Percentiles rank a stretch among this genome's conserved stretches.
Evolutionary conservation across 352 stramenopile genomes (phyloP).

Genomic region (Pythium dissimile): DNA sequence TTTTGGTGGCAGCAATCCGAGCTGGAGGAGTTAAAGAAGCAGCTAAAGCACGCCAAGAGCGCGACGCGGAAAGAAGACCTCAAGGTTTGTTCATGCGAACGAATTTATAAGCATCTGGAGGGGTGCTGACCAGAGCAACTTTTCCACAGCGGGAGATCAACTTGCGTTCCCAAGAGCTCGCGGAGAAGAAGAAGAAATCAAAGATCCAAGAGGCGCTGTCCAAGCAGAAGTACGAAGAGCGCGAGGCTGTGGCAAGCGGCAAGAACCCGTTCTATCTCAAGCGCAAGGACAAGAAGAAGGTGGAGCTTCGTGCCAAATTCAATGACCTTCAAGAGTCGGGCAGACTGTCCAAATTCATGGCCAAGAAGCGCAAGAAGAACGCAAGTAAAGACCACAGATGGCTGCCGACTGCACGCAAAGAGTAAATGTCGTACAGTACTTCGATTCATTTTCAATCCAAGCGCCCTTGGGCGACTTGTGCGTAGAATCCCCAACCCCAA

Average conservation of each 20-base stretch:
- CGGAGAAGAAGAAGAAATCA: constrained; percentile 71
- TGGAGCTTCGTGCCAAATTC: constrained; percentile 90
- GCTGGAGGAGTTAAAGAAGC: constrained; percentile 80
- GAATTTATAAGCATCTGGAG: background rate
- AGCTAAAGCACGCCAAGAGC: constrained; percentile 69
- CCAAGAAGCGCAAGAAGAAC: constrained; percentile 93
- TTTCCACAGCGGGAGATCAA: constrained; percentile 58
- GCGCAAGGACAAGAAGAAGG: constrained; percentile 89
- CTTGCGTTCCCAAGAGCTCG: constrained; percentile 57
- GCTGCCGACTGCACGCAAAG: constrained; percentile 82
- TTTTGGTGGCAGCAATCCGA: constrained; percentile 48
- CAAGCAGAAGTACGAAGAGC: constrained; percentile 85
- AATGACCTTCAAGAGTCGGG: constrained; percentile 85
- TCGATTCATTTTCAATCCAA: too few species aligned
- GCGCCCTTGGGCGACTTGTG: too few species aligned
- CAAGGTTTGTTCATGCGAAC: constrained; percentile 44
- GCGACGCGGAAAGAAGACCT: constrained; percentile 67
- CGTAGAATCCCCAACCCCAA: too few species aligned
- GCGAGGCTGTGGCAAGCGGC: constrained; percentile 83
- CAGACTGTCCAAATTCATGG: constrained; percentile 91
- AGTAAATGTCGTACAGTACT: background rate
- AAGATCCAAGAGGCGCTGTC: constrained; percentile 65
- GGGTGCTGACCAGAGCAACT: background rate
- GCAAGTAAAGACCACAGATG: constrained; percentile 91
- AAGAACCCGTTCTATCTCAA: constrained; percentile 92